phyloP scores from a whole-genome alignment of 768 basidiomycete species.

The Rhodotorula babjevae region DNA sequence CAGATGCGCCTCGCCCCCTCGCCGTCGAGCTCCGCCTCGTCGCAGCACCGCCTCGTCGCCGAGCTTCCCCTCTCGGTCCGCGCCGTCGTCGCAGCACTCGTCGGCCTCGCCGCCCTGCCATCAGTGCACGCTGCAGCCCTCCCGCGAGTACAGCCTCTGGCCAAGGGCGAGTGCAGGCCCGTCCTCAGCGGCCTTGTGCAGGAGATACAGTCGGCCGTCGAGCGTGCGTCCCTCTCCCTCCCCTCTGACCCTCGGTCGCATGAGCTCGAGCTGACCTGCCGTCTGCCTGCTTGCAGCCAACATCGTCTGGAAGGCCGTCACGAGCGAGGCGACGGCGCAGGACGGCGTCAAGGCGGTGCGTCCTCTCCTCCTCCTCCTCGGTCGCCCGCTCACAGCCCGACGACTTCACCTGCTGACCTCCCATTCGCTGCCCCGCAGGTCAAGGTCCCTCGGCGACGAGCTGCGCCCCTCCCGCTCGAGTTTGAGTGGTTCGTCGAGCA shows the following conservation, averaged over 20 bases:
- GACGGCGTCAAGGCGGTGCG: constrained; percentile 27
- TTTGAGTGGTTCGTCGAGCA: constrained; percentile 27
- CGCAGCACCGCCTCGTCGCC: background rate
- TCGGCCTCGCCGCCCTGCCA: background rate
- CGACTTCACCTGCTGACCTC: too few relatives aligned
- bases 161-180: background rate
- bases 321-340: background rate
- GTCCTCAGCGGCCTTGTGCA: constrained; percentile 15
- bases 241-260: background rate
- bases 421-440: background rate
- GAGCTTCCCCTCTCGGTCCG: background rate
- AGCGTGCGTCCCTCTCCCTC: constrained; percentile 2
- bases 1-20: background rate
- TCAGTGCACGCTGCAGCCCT: background rate
- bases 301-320: constrained; percentile 18
- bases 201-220: constrained; percentile 1
- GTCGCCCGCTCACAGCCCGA: too few relatives aligned
- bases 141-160: background rate
- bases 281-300: background rate
- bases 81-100: background rate
- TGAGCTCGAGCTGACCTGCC: too few relatives aligned
- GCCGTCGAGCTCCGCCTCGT: background rate
- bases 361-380: background rate
- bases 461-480: background rate
- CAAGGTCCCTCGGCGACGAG: background rate